Conservation (phyloP, 768 basidiomycete species). For the Scleroderma citrinum region DNA sequence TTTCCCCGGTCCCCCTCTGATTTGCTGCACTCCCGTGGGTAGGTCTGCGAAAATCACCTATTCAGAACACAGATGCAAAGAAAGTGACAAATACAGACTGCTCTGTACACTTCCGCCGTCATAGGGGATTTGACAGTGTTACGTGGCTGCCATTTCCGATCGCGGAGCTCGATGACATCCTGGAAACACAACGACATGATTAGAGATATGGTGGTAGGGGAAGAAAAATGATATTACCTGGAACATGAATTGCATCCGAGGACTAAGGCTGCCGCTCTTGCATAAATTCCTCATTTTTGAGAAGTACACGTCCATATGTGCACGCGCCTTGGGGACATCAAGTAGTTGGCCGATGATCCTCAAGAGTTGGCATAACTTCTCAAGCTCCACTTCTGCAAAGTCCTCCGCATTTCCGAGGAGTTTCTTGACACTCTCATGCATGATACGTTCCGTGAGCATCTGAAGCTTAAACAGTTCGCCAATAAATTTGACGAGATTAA, state of each 20-base stretch:
- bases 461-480: conserved; percentile 97
- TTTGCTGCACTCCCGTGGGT: conserved; percentile 62
- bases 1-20: conserved; percentile 88
- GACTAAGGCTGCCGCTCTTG: conserved; percentile 66
- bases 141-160: conserved; percentile 74
- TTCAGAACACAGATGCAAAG: conserved; percentile 20
- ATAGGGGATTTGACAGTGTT: conserved; percentile 71
- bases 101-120: conserved; percentile 84
- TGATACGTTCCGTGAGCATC: conserved; percentile 96
- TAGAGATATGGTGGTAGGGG: background rate
- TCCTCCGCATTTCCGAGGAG: conserved; percentile 88
- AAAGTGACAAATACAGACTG: conserved; percentile 43
- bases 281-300: conserved; percentile 79
- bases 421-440: conserved; percentile 98
- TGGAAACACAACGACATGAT: conserved; percentile 24
- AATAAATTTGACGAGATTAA: conserved; percentile 96
- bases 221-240: conserved; percentile 51
- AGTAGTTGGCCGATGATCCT: conserved; percentile 81
- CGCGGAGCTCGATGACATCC: conserved; percentile 89
- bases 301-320: conserved; percentile 93
- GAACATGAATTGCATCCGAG: conserved; percentile 94
- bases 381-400: conserved; percentile 97
- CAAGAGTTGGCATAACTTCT: conserved; percentile 89
- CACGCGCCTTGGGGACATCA: conserved; percentile 75
- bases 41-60: conserved; percentile 48